Evolutionary conservation across 2,329 filamentous ascomycete genomes (phyloP), one percentile per base, ranked within the genome.

Genomic region (Tricladium varicosporioides): DNA sequence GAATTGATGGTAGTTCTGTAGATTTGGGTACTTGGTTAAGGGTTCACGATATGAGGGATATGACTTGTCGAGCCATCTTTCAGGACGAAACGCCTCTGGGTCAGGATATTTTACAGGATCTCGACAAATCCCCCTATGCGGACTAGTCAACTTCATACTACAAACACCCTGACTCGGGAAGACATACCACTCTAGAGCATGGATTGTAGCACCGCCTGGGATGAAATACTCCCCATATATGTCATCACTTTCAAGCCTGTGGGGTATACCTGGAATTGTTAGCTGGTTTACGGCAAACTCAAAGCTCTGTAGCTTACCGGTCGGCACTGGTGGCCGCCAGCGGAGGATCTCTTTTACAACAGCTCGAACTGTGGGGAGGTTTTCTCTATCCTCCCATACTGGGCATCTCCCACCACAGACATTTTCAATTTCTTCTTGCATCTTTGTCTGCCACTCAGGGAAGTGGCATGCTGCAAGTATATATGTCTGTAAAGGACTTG

Each of bases 41-140:
- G 85, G 85, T 65, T 82, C 83, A 65, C 86, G 81, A 72, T 81
- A 87, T 0, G 84, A 85, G 0, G 85, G 85, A 77, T 80, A 88
- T 16, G 73, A 74, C n/a, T 80, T 71, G 62, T 85, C 80, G 10
- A 88, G 76, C 75, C 82, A 88, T 42, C 85, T 78, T 63, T 86
- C 83, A 0, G 85, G 84, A 27, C 76, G 79, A 72, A 79, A 88
- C 62, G 72, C 77, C 48, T 88, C 83, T n/a, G 83, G 80, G 64
- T 87, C 80, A 1, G 83, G 83, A 65, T 88, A 88, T 54, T 78
- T 80, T 36, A 71, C 72, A 1, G 79, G 76, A 60, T 86, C 82
- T 45, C 82, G 80, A 67, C 83, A 80, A 67, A 86, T 80, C 46
- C 76, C 76, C 76, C 79, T 82, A 36, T 32, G 5, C 13, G 5